Evolutionary conservation across 148 eudicot genomes (phyloP).

Genomic region (Dysphania ambrosioides): DNA sequence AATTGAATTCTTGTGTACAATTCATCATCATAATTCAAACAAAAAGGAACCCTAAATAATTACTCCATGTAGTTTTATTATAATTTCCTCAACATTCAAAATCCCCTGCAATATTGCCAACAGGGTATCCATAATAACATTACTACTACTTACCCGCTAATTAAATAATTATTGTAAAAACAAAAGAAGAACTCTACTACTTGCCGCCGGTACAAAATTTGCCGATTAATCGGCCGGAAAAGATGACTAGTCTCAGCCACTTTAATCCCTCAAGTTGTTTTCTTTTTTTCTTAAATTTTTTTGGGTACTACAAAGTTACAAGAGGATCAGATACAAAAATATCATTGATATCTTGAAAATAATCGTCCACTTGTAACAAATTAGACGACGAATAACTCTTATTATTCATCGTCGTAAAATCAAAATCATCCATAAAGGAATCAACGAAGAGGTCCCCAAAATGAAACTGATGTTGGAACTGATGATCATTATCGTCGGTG

Average conservation of each 20-base stretch:
- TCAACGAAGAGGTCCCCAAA: conserved; percentile 34
- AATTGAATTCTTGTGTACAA: conserved; percentile 27
- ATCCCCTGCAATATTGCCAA: conserved; percentile 13
- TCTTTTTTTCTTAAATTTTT: neutral
- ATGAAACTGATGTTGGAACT: conserved; percentile 12
- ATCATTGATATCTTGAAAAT: conserved; percentile 54
- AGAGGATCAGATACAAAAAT: conserved; percentile 42
- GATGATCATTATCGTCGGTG: neutral
- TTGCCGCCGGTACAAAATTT: conserved; percentile 49
- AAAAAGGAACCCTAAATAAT: conserved; percentile 1
- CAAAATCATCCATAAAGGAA: conserved; percentile 17
- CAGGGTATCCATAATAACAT: neutral
- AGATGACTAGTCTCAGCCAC: neutral
- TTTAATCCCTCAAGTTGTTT: neutral
- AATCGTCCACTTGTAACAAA: conserved; percentile 53
- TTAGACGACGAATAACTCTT: neutral
- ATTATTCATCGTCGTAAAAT: conserved; percentile 10
- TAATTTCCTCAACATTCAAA: conserved; percentile 12
- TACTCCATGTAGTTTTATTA: neutral
- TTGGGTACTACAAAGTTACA: conserved; percentile 30
- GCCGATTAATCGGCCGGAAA: conserved; percentile 42
- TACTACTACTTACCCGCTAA: neutral
- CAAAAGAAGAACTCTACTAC: neutral
- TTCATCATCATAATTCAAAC: conserved; percentile 3
- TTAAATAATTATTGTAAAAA: conserved; percentile 1